Evolutionary conservation across 2,329 filamentous ascomycete genomes (phyloP), one percentile per base, ranked within the genome.

Genomic region (Fonsecaea pugnacius): DNA sequence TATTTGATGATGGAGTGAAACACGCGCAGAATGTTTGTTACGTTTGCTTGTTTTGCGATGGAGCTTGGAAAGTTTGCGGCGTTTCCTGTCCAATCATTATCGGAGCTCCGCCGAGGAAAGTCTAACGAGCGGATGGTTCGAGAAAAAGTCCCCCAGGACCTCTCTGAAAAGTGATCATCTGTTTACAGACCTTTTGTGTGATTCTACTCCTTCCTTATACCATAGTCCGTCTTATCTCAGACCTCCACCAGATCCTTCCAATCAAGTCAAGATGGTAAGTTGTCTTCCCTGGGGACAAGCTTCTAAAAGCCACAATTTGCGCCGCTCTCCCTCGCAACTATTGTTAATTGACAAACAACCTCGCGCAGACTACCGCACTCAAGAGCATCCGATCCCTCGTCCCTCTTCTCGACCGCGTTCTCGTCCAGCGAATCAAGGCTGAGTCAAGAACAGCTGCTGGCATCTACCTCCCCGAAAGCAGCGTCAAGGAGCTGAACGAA

Each of bases 401-500:
- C 66, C 95, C 95, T 69, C 93, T 99, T 72, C 89, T 99, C 81
- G 95, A 99, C 88, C 94, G 95, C 75, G 92, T 99, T 73, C 90
- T 99, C 70, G 92, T 99, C 73, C 95, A 99, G 88, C 92, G 95
- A 81, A 83, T 97, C 83, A 98, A 98, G 85, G 91, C 94, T 75
- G 94, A 98, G 83, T 81, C 92, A 77, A 97, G 97, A 87, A 99
- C 95, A 56, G 92, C 95, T 73, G 89, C 89, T 75, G 95, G 95
- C 75, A 96, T 99, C 85, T 97, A 96, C 86, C 91, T 99, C 71
- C 95, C 95, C 73, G 95, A 99, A 84, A 93, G 89, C 68, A 91
- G 90, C 75, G 92, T 98, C 77, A 96, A 99, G 87, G 95, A 99
- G 81, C 87, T 98, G 78, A 98, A 97, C 82, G 94, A 98, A 85